Conservation (phyloP, 306 rosid species). For the Senna tora region DNA sequence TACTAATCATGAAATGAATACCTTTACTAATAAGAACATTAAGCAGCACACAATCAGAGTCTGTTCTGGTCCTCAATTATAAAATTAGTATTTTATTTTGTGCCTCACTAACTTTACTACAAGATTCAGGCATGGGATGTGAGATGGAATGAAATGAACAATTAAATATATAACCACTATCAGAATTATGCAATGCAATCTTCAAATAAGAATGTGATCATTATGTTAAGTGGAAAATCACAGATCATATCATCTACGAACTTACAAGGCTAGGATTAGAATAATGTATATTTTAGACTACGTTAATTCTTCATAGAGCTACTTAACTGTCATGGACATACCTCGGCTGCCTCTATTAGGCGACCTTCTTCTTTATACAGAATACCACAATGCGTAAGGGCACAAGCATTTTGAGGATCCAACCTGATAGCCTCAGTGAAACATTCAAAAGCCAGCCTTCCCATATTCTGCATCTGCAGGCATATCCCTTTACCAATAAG, state of each 20-base stretch:
- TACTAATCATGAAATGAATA: slow-evolving; percentile 12
- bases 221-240: background rate
- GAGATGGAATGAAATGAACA: slow-evolving; percentile 21
- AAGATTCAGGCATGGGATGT: background rate
- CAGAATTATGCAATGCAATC: slow-evolving; percentile 15
- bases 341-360: slow-evolving; percentile 92
- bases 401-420: slow-evolving; percentile 85
- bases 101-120: slow-evolving; percentile 7
- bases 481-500: slow-evolving; percentile 93
- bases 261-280: background rate
- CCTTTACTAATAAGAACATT: background rate
- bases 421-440: slow-evolving; percentile 71
- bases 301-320: slow-evolving; percentile 14
- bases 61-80: background rate
- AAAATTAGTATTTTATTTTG: background rate
- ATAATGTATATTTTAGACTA: background rate
- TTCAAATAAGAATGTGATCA: background rate
- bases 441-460: slow-evolving; percentile 78
- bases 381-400: slow-evolving; percentile 89
- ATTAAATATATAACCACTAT: slow-evolving; percentile 7
- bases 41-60: slow-evolving; percentile 2
- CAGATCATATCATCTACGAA: slow-evolving; percentile 7
- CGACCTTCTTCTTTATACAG: slow-evolving; percentile 92
- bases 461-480: slow-evolving; percentile 87
- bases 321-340: slow-evolving; percentile 42